Evolutionary conservation across 805 yeast species (phyloP).

Genomic region (Starmerella roubikii): DNA sequence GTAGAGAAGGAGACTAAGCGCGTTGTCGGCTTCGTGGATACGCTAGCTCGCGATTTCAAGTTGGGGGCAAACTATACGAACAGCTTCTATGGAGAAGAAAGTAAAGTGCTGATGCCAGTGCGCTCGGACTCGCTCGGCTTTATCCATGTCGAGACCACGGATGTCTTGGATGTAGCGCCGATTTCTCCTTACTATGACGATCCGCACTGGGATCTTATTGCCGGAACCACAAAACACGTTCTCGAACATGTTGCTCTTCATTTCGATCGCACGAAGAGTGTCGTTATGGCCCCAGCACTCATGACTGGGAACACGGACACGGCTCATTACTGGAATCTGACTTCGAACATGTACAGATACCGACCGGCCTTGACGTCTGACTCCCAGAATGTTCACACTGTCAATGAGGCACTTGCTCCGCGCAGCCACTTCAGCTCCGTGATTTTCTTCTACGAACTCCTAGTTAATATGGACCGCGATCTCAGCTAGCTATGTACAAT

Average conservation of each 20-base stretch:
- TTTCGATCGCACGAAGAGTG: conserved; percentile 14
- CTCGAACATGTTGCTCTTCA: conserved; percentile 35
- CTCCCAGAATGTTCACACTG: conserved; percentile 35
- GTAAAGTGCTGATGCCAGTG: conserved; percentile 1
- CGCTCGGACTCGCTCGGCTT: conserved; percentile 32
- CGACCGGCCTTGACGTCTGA: conserved; percentile 15
- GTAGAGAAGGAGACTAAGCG: conserved; percentile 31
- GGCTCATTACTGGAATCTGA: conserved; percentile 47
- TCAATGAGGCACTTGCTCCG: conserved; percentile 44
- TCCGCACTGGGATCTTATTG: conserved; percentile 39
- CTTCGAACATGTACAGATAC: conserved; percentile 47
- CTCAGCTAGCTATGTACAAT: too few relatives aligned
- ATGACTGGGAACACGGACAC: conserved; percentile 68
- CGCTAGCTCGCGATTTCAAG: conserved; percentile 33
- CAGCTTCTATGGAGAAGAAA: conserved; percentile 28
- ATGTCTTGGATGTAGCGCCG: conserved; percentile 40
- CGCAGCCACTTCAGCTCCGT: conserved; percentile 39
- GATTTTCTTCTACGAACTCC: conserved; percentile 24
- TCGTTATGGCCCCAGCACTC: conserved; percentile 42
- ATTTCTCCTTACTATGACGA: conserved; percentile 32
- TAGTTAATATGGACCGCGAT: conserved; percentile 10
- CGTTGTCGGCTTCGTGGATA: conserved; percentile 27
- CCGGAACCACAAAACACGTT: conserved; percentile 50
- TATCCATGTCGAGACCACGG: conserved; percentile 16
- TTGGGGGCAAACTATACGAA: conserved; percentile 30